phyloP scores from a whole-genome alignment of 2,329 filamentous ascomycete genomes.

The Fusarium chlamydosporum region DNA sequence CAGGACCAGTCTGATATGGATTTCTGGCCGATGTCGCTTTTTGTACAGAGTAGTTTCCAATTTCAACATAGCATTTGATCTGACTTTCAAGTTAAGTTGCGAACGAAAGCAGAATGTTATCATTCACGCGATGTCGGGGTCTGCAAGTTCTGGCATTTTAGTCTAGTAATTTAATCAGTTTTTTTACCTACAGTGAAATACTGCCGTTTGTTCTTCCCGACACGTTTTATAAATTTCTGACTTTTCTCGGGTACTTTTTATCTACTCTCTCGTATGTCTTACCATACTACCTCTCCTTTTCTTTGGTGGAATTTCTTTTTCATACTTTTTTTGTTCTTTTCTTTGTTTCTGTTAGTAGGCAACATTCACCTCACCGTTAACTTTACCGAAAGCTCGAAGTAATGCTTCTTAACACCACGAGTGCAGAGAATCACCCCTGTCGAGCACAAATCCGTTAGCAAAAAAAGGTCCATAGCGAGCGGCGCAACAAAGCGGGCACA shows the following conservation, averaged over 20 bases:
- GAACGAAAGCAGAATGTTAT: background rate
- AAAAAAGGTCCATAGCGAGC: too few species aligned
- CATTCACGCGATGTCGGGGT: background rate
- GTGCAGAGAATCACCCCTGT: too few species aligned
- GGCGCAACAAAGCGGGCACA: background rate
- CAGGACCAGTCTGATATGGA: too few species aligned
- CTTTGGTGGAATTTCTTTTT: too few species aligned
- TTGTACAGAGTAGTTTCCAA: background rate
- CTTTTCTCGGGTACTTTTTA: background rate
- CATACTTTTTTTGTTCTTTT: background rate
- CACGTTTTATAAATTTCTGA: too few species aligned
- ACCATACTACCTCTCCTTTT: too few species aligned
- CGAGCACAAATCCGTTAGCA: background rate
- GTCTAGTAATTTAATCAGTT: too few species aligned
- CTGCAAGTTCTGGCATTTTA: background rate
- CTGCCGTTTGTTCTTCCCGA: too few species aligned
- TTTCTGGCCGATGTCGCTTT: background rate
- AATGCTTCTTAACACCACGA: too few species aligned
- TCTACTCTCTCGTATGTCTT: background rate
- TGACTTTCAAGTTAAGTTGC: background rate
- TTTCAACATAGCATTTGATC: background rate
- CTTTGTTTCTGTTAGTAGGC: background rate
- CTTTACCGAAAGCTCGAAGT: too few species aligned
- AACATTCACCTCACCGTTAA: too few species aligned
- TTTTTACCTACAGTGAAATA: too few species aligned